Evolutionary conservation across 495 filamentous ascomycete genomes (phyloP), one percentile per base, ranked within the genome.

Genomic region (Penicillium mononematosum): DNA sequence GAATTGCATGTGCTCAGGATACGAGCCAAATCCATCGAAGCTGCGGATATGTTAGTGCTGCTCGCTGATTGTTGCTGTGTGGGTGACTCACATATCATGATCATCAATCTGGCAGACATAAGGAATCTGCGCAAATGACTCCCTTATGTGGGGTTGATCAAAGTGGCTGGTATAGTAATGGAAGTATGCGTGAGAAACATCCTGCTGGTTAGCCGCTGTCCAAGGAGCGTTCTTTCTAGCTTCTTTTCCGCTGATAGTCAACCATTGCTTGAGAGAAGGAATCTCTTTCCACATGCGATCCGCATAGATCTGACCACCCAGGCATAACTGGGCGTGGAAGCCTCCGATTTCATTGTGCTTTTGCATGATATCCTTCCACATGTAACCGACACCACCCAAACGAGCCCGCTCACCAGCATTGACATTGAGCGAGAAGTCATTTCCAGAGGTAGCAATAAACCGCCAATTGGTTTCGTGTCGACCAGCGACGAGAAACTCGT

Each of bases 361-460:
- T 71, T 96, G 92, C 72, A 98, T 83, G 31, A 98, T 91, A 65
- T 98, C 94, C 61, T 96, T 96, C 94, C 94, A 98, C 94, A 98
- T 96, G 67, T 90, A 91, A 0, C 91, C 90, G 8, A 92, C 81
- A 1, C 94, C 94, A 24, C 95, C 95, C 2, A 97, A 77, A 46
- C 87, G 87, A 51, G 85, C 80, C 17, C 92, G 84, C 67, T 98
- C 94, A 64, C 87, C 90, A 50, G 90, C 84, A 61, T 84, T 91
- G 0, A 96, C 92, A 59, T 86, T 88, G 27, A 96, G 77, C 2
- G 89, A 85, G 72, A 98, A 98, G 68, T 98, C 94, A 65, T 98
- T 98, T 10, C 92, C 92, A 4, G 90, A 95, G 50, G 94, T 94
- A 25, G 92, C 89, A 58, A 98, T 89, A 65, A 98, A 96, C n/a